Evolutionary conservation across 2,329 filamentous ascomycete genomes (phyloP).

Genomic region (Gremmenia infestans): DNA sequence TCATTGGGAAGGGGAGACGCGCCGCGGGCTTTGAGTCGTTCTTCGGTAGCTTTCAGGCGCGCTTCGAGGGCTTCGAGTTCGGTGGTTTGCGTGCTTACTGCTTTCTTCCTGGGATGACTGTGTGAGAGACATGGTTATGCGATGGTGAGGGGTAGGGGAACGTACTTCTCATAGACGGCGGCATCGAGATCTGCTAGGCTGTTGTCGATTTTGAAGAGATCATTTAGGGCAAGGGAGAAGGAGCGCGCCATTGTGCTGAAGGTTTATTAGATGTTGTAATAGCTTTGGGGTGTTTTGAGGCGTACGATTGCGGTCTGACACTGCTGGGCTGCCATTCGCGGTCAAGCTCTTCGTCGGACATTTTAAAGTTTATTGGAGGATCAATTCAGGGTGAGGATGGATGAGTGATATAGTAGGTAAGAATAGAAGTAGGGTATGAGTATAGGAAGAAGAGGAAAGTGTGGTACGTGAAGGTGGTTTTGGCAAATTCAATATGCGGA

Average conservation of each 20-base stretch:
- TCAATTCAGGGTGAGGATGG: background rate
- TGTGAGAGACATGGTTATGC: conserved; percentile 1
- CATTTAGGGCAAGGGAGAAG: conserved; percentile 81
- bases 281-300: conserved; percentile 23
- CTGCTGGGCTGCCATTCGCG: conserved; percentile 72
- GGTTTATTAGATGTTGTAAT: no score
- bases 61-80: conserved; percentile 85
- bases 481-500: conserved; percentile 7
- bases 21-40: conserved; percentile 53
- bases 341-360: conserved; percentile 64
- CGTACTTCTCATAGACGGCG: conserved; percentile 74
- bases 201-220: conserved; percentile 83
- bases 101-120: conserved; percentile 61
- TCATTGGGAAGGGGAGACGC: background rate
- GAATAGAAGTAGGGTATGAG: background rate
- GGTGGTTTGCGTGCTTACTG: conserved; percentile 65
- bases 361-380: conserved; percentile 5
- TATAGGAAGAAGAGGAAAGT: background rate
- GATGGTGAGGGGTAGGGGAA: background rate
- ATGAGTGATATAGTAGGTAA: background rate
- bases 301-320: conserved; percentile 76
- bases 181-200: conserved; percentile 68
- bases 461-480: background rate
- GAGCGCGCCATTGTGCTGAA: conserved; percentile 77
- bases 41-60: conserved; percentile 78